Evolutionary conservation across 371 early-diverging fungal species (phyloP).

Genomic region (Mucor circinelloides): DNA sequence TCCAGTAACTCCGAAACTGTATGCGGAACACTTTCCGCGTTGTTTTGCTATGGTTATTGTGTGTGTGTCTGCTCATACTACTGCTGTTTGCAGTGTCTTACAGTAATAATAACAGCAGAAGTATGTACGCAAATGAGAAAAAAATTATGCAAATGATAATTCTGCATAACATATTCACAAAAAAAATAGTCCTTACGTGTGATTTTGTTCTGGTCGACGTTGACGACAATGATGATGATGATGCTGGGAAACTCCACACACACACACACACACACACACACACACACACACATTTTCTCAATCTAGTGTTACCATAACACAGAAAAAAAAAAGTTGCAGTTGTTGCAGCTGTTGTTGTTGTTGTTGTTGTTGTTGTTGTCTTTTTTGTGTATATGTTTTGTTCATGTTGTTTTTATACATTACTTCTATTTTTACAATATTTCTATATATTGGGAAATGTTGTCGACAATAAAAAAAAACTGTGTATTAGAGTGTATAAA

Average conservation of each 20-base stretch:
- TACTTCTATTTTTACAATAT: not conserved
- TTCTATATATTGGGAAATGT: not conserved
- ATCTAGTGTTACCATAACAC: not conserved
- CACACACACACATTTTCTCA: not conserved
- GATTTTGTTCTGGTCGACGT: not conserved
- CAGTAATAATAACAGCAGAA: not conserved
- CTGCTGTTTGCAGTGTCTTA: not conserved
- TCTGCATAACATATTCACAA: not conserved
- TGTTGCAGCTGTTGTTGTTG: not conserved
- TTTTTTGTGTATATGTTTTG: slow-evolving; percentile 1
- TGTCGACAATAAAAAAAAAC: not conserved
- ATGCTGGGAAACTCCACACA: not conserved
- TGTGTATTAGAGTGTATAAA: not conserved
- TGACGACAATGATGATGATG: not conserved
- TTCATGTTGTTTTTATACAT: not conserved
- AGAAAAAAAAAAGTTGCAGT: not conserved
- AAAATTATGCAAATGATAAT: not conserved
- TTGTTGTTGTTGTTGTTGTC: not conserved
- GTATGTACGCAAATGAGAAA: not conserved
- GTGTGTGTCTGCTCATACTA: not conserved
- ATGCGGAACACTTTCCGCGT: slow-evolving; percentile 1
- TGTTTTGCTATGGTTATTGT: not conserved
- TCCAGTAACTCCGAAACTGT: not conserved
- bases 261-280: too few species aligned
- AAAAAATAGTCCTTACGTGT: not conserved